Percentiles rank a stretch among this genome's conserved stretches.
Evolutionary conservation across 345 rosid species (phyloP).

Genomic region (Jatropha curcas): DNA sequence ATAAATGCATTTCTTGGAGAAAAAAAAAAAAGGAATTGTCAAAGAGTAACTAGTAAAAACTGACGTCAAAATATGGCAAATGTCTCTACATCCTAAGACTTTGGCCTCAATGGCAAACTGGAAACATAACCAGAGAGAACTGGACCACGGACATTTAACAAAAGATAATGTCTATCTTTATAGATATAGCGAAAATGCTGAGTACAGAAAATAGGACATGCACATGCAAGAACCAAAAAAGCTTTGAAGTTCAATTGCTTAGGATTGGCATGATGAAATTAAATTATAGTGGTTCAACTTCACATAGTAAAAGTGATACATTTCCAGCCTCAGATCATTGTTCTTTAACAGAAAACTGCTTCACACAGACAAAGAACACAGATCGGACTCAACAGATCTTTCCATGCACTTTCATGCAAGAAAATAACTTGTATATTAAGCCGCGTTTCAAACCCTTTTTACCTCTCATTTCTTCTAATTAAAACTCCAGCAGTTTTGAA

Average conservation of each 20-base stretch:
- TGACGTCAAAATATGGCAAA: neutral
- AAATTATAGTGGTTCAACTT: neutral
- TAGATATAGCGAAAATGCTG: neutral
- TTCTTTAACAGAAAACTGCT: constrained; percentile 81
- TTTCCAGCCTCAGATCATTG: constrained; percentile 71
- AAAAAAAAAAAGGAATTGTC: neutral
- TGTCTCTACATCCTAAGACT: neutral
- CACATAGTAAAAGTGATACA: constrained; percentile 12
- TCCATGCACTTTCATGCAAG: constrained; percentile 99
- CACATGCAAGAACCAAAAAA: constrained; percentile 4
- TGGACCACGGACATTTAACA: neutral
- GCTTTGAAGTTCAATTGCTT: neutral
- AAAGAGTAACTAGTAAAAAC: neutral
- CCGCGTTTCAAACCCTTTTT: constrained; percentile 72
- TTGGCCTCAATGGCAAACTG: too few relatives aligned
- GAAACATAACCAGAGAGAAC: neutral
- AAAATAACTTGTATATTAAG: constrained; percentile 84
- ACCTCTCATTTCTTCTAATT: constrained; percentile 89
- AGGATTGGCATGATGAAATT: neutral
- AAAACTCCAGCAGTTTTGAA: constrained; percentile 98
- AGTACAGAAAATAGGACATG: neutral
- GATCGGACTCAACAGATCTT: constrained; percentile 95
- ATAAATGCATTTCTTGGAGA: neutral
- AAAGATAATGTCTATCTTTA: neutral
- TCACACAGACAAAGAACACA: constrained; percentile 84